Conservation (phyloP, 192 early-diverging fungal genomes). For the Jimgerdemannia flammicorona region DNA sequence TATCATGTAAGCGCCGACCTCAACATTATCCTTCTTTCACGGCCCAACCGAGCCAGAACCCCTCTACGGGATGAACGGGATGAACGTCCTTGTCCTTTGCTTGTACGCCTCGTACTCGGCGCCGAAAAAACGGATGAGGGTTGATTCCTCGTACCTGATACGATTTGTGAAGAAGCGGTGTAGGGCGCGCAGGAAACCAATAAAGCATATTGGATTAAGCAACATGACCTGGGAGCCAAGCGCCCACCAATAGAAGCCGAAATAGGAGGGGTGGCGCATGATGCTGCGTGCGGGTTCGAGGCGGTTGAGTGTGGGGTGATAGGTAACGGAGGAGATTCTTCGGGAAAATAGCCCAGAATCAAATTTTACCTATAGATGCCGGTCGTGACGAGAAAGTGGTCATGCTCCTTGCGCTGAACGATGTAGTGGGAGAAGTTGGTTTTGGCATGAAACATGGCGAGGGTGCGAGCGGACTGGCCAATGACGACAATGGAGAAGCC, state of each 20-base stretch:
- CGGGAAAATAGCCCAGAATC: neutral
- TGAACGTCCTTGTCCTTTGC: conserved; percentile 53
- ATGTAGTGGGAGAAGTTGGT: conserved; percentile 88
- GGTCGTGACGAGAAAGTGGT: conserved; percentile 79
- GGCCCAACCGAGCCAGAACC: neutral
- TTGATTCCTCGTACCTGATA: conserved; percentile 75
- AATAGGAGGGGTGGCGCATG: conserved; percentile 93
- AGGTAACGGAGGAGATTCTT: no score
- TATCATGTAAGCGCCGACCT: no score
- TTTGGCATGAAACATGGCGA: conserved; percentile 89
- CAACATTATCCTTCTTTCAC: no score
- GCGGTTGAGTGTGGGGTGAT: no score
- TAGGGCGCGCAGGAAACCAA: conserved; percentile 63
- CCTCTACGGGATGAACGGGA: conserved; percentile 61
- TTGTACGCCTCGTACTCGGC: conserved; percentile 69
- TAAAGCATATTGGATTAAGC: conserved; percentile 71
- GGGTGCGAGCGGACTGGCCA: conserved; percentile 72
- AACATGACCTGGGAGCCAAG: conserved; percentile 73
- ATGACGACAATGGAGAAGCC: conserved; percentile 60
- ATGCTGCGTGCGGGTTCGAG: conserved; percentile 30
- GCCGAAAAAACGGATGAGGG: conserved; percentile 79
- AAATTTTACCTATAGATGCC: conserved; percentile 76
- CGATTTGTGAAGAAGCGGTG: conserved; percentile 74
- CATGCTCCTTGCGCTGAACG: conserved; percentile 55
- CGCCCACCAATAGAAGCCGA: conserved; percentile 94